Evolutionary conservation across 352 stramenopile genomes (phyloP).

Genomic region (Pythium vanterpoolii): DNA sequence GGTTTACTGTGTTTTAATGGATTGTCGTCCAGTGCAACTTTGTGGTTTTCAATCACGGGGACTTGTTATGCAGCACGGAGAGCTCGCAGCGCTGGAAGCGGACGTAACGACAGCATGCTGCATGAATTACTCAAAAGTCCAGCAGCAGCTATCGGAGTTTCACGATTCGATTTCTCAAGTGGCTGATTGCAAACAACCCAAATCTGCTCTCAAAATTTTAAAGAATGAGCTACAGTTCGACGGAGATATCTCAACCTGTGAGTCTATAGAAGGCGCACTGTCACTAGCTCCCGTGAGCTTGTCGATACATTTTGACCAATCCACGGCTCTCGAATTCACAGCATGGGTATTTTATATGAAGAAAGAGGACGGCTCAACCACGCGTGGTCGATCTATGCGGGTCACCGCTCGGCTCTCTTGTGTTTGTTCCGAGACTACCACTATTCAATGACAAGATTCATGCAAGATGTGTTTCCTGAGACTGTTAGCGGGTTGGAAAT

Average conservation of each 20-base stretch:
- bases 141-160: background rate
- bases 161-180: constrained; percentile 4
- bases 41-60: background rate
- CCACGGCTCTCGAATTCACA: constrained; percentile 5
- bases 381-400: constrained; percentile 4
- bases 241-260: background rate
- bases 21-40: constrained; percentile 7
- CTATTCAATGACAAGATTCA: background rate
- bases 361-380: constrained; percentile 6
- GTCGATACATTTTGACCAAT: constrained; percentile 5
- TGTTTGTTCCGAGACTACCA: constrained; percentile 9
- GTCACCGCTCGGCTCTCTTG: constrained; percentile 3
- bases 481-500: constrained; percentile 6
- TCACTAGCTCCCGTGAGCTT: background rate
- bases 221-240: constrained; percentile 1
- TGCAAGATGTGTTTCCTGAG: constrained; percentile 2
- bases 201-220: background rate
- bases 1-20: background rate
- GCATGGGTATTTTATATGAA: constrained; percentile 11
- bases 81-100: background rate
- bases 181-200: constrained; percentile 7
- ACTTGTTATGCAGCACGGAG: background rate
- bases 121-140: constrained; percentile 1
- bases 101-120: background rate
- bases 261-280: background rate